Conservation (phyloP, 2,329 filamentous ascomycete genomes). For the Neofusicoccum ribis region DNA sequence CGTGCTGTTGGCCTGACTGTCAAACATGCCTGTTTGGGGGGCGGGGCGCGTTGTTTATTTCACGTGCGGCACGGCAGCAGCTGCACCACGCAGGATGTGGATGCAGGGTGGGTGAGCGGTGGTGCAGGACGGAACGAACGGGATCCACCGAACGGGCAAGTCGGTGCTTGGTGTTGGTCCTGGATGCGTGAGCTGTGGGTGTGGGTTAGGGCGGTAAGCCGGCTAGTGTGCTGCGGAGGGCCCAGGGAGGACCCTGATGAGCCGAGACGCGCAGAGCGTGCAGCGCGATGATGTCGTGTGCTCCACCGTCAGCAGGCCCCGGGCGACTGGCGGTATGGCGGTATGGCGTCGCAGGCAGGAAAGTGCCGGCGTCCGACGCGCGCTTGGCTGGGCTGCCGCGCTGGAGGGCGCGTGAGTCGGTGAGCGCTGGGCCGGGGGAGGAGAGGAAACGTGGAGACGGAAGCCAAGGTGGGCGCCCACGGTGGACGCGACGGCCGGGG, state of each 20-base stretch:
- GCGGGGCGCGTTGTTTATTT: not conserved
- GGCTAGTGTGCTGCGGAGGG: not conserved
- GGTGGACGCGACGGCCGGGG: not conserved
- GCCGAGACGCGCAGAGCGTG: not conserved
- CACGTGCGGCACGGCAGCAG: constrained; percentile 4
- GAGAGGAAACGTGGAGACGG: not conserved
- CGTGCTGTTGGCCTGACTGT: constrained; percentile 12
- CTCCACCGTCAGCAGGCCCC: not conserved
- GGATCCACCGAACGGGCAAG: not conserved
- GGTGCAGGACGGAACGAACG: not conserved
- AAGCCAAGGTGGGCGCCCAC: not conserved
- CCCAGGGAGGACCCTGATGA: constrained; percentile 6
- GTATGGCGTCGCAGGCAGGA: not conserved
- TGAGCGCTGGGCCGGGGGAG: not conserved
- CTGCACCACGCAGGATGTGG: too few relatives aligned
- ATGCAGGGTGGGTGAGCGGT: not conserved
- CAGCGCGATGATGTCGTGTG: constrained; percentile 1
- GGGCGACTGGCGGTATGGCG: not conserved
- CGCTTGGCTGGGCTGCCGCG: not conserved
- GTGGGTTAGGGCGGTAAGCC: constrained; percentile 4
- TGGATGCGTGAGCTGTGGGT: not conserved
- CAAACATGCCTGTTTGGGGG: not conserved
- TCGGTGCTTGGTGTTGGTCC: not conserved
- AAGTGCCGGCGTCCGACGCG: not conserved
- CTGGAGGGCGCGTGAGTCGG: not conserved